Percentiles rank a stretch among this genome's conserved stretches.
phyloP scores from a whole-genome alignment of 2,329 filamentous ascomycete genomes.

The Cytospora piceicola region DNA sequence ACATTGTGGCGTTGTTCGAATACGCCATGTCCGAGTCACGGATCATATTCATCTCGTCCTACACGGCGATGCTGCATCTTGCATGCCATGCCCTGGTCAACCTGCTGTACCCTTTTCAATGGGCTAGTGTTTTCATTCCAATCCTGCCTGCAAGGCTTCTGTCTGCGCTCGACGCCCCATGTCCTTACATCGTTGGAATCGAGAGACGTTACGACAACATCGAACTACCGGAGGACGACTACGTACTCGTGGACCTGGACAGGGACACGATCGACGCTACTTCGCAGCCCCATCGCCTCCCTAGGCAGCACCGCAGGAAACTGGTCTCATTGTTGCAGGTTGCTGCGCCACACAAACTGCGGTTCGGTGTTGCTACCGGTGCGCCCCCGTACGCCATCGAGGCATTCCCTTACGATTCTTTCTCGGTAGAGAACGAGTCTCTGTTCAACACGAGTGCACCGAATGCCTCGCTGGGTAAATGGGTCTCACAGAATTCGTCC shows the following conservation, averaged over 20 bases:
- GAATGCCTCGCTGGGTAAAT: slow-evolving; percentile 77
- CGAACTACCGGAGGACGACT: slow-evolving; percentile 91
- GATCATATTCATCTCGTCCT: slow-evolving; percentile 94
- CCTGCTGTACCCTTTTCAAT: slow-evolving; percentile 86
- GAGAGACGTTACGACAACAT: slow-evolving; percentile 88
- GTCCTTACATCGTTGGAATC: slow-evolving; percentile 95
- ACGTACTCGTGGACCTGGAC: slow-evolving; percentile 92
- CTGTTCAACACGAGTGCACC: slow-evolving; percentile 75
- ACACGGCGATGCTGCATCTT: slow-evolving; percentile 94
- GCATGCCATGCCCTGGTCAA: slow-evolving; percentile 86
- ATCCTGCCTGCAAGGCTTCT: slow-evolving; percentile 85
- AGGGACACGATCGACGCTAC: slow-evolving; percentile 88
- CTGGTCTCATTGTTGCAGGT: slow-evolving; percentile 84
- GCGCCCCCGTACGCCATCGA: slow-evolving; percentile 93
- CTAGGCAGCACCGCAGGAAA: slow-evolving; percentile 88
- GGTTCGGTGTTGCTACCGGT: slow-evolving; percentile 83
- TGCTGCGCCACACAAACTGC: slow-evolving; percentile 86
- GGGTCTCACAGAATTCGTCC: slow-evolving; percentile 86
- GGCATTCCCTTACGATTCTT: slow-evolving; percentile 87
- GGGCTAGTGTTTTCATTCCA: slow-evolving; percentile 93
- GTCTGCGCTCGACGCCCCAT: slow-evolving; percentile 90
- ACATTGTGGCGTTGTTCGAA: slow-evolving; percentile 91
- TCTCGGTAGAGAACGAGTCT: slow-evolving; percentile 81
- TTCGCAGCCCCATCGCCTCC: slow-evolving; percentile 74
- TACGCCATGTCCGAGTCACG: slow-evolving; percentile 91